These are phyloP conservation scores for Trichoderma afroharzianum DNA, from an alignment of 2,329 filamentous ascomycete species.

Conservation along the genomic window DNA sequence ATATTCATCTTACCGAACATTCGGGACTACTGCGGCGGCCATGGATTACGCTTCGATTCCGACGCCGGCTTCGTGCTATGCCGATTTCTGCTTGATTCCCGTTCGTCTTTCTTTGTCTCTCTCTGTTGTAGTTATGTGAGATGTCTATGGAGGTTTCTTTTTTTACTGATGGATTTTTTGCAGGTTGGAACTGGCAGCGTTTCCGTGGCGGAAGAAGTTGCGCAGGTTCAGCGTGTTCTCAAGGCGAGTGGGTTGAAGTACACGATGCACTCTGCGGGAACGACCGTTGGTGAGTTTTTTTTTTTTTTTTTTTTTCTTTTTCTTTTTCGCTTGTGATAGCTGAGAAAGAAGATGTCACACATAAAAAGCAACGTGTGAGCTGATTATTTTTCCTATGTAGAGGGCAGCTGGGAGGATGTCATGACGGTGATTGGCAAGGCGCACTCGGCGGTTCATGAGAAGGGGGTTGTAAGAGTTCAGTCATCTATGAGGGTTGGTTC, in stretches of 20 bases:
- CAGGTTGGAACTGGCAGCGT: constrained; percentile 75
- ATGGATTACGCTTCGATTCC: constrained; percentile 49
- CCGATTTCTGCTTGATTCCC: constrained; percentile 89
- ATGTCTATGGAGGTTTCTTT: no score
- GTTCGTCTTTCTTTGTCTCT: constrained; percentile 45
- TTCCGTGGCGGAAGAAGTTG: constrained; percentile 79
- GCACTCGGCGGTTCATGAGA: constrained; percentile 70
- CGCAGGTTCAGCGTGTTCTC: constrained; percentile 81
- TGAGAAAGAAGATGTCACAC: background rate
- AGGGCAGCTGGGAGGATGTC: constrained; percentile 87
- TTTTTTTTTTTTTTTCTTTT: accelerated
- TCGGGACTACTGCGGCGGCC: background rate
- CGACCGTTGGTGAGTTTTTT: constrained; percentile 68
- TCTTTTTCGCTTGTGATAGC: background rate
- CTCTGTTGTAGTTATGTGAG: background rate
- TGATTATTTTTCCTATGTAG: constrained; percentile 42
- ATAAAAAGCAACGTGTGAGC: background rate
- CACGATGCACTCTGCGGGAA: constrained; percentile 90
- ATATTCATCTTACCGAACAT: background rate
- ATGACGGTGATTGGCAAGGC: constrained; percentile 84
- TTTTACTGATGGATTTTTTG: background rate
- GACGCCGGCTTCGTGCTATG: constrained; percentile 74
- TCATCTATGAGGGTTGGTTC: constrained; percentile 83
- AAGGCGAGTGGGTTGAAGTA: constrained; percentile 77
- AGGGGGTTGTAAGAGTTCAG: constrained; percentile 79